phyloP scores from a whole-genome alignment of 2,329 filamentous ascomycete genomes.

The Aspergillus uvarum region DNA sequence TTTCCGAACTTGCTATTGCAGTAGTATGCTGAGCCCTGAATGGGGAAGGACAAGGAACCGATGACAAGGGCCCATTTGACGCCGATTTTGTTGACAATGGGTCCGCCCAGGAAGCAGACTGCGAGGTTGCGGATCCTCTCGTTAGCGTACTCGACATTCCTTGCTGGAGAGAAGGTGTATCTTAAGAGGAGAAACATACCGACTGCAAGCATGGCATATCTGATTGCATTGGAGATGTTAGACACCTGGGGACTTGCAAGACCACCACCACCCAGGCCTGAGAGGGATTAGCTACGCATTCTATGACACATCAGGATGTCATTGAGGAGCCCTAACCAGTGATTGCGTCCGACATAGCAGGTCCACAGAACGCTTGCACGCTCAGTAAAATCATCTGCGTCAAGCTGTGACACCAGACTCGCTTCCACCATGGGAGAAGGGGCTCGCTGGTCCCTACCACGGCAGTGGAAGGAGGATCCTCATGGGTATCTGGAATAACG shows the following conservation, averaged over 20 bases:
- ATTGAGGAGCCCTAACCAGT: constrained; percentile 27
- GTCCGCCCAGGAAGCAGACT: constrained; percentile 47
- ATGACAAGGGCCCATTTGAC: constrained; percentile 50
- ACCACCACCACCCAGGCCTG: constrained; percentile 47
- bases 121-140: background rate
- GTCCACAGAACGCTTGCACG: constrained; percentile 48
- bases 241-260: constrained; percentile 47
- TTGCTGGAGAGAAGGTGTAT: background rate
- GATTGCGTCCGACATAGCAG: constrained; percentile 44
- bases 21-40: constrained; percentile 50
- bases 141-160: background rate
- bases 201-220: constrained; percentile 31
- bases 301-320: background rate
- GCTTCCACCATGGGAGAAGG: constrained; percentile 43
- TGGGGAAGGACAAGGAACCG: constrained; percentile 45
- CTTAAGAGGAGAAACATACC: constrained; percentile 18
- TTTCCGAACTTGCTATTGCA: constrained; percentile 52
- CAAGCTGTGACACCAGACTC: constrained; percentile 49
- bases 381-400: constrained; percentile 52
- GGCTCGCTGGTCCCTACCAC: background rate
- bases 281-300: background rate
- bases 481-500: background rate
- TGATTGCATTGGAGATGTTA: constrained; percentile 41
- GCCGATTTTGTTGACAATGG: constrained; percentile 49
- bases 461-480: background rate